Conservation (phyloP, 257 asterid genomes). For the Solanum acaule region DNA sequence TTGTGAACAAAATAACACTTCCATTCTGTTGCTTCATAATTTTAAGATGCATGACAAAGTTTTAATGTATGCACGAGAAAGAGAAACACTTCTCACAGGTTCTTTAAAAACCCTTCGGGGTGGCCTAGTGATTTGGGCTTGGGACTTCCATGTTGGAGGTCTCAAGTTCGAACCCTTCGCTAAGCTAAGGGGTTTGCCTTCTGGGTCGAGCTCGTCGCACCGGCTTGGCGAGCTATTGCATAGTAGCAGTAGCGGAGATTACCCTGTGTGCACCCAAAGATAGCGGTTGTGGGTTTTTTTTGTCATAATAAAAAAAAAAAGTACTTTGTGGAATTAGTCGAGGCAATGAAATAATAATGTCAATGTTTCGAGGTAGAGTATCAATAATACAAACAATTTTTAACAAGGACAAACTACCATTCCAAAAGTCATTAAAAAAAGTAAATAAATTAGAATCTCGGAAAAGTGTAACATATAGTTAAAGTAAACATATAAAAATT, state of each 20-base stretch:
- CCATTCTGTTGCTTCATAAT: not conserved
- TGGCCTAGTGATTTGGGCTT: no score
- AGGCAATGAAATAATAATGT: not conserved
- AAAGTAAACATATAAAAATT: not conserved
- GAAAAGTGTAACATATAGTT: not conserved
- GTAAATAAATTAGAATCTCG: not conserved
- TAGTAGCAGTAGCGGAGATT: no score
- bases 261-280: no score
- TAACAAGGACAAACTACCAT: not conserved
- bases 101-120: no score
- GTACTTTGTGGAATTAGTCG: not conserved
- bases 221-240: no score
- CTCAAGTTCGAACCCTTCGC: no score
- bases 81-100: not conserved
- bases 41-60: not conserved
- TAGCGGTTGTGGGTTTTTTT: no score
- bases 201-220: no score
- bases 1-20: not conserved
- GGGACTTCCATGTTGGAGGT: no score
- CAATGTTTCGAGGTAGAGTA: not conserved
- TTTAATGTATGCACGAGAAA: not conserved
- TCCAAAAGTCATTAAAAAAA: not conserved
- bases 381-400: not conserved
- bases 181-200: no score
- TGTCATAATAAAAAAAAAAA: no score